Base-by-base conservation (phyloP, 2,329 filamentous ascomycete species). In the Colletotrichum lupini region DNA sequence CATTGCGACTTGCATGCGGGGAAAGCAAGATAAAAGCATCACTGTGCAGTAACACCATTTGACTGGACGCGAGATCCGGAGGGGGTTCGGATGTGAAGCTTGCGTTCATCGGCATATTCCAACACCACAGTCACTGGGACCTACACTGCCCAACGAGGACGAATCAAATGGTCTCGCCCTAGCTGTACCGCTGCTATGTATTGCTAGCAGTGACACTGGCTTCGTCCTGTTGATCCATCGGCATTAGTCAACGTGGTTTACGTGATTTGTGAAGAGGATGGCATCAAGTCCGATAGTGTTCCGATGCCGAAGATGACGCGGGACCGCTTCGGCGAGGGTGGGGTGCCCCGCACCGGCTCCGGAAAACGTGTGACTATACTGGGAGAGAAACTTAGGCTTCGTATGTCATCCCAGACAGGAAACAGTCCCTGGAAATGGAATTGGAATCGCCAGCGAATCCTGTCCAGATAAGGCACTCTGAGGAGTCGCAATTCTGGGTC, bases 221-320 rank as follows among this genome's bases (percentile, higher is more conserved):
- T 42, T 42, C 14, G 14, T 19, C 14, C 7, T 8, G 16, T 42
- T 42, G 37, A 42, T 19, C 37, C 16, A 42, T 19, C 37, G 37
- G 16, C 37, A 42, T 19, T 14, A 42, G 16, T 11, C n/a, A 19
- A 19, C 42, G 5, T 49, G 42, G 19, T 49, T 53, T 32, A 60
- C 56, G 56, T 67, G 56, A 60, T 71, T 22, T 30, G 11, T 2
- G 42, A 28, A 5, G 22, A 16, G 55, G 30, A 67, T 67, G 37
- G 68, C 62, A 67, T 67, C 68, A 70, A 24, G 5, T 12, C 11
- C 19, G 26, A 3, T 67, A n/a, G 28, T 49, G 30, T 35, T 56
- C 68, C 55, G 67, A 42, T 14, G 30, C 12, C 2, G 1, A 14
- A 26, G 8, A 79, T 77, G 62, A 22, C 19, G 8, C 77, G 75